These are phyloP conservation scores for Salvia rosmarinus DNA, from an alignment of 257 asterid genomes.

Conservation along the genomic window DNA sequence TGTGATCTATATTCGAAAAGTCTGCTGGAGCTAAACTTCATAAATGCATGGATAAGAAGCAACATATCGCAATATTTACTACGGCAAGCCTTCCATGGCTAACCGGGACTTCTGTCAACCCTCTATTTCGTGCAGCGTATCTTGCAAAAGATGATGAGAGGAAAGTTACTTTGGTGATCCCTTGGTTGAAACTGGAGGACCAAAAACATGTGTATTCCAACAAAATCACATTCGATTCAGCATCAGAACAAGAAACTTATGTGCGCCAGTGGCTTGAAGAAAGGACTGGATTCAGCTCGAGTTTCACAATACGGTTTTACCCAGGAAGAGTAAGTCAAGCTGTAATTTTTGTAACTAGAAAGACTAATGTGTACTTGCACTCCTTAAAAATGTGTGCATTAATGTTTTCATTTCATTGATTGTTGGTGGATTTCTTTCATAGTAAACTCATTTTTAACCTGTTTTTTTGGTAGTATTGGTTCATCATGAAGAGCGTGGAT, in stretches of 20 bases:
- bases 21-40: constrained; percentile 31
- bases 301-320: constrained; percentile 66
- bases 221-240: constrained; percentile 67
- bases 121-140: constrained; percentile 94
- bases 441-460: constrained; percentile 6
- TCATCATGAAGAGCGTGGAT: constrained; percentile 9
- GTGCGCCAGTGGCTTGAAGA: constrained; percentile 89
- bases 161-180: constrained; percentile 83
- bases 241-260: constrained; percentile 77
- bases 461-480: background rate
- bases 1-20: constrained; percentile 26
- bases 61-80: constrained; percentile 81
- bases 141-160: constrained; percentile 68
- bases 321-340: constrained; percentile 80
- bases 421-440: constrained; percentile 19
- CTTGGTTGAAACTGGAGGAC: constrained; percentile 83
- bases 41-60: constrained; percentile 55
- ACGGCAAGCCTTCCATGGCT: constrained; percentile 99
- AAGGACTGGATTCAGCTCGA: constrained; percentile 66
- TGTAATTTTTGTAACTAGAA: background rate
- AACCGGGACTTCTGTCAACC: constrained; percentile 96
- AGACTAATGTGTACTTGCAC: background rate
- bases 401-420: background rate
- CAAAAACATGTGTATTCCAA: constrained; percentile 82
- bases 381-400: background rate